These are phyloP conservation scores for Leonotis leonurus DNA, from an alignment of 257 asterid genomes.

Conservation along the genomic window DNA sequence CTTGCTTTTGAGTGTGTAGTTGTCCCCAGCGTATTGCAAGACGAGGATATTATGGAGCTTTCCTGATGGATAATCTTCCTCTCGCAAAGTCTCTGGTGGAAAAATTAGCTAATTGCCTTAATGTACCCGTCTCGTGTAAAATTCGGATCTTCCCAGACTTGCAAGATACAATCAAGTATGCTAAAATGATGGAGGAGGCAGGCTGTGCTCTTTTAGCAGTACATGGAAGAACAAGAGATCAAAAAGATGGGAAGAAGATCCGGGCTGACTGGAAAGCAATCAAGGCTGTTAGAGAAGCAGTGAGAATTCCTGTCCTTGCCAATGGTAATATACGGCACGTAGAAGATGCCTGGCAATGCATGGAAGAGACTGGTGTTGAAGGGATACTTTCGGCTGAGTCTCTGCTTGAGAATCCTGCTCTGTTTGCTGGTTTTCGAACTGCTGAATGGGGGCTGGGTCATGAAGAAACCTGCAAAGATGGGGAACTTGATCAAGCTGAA, in stretches of 20 bases:
- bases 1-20: slow-evolving; percentile 25
- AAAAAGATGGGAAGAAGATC: slow-evolving; percentile 78
- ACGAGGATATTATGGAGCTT: slow-evolving; percentile 92
- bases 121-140: slow-evolving; percentile 84
- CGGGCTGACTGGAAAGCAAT: slow-evolving; percentile 86
- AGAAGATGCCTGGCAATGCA: slow-evolving; percentile 62
- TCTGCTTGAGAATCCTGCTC: slow-evolving; percentile 92
- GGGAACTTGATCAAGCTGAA: slow-evolving; percentile 64
- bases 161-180: slow-evolving; percentile 74
- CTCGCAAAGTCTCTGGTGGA: slow-evolving; percentile 79
- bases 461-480: slow-evolving; percentile 37
- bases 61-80: slow-evolving; percentile 95
- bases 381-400: slow-evolving; percentile 95
- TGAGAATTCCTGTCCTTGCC: slow-evolving; percentile 88
- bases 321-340: slow-evolving; percentile 80
- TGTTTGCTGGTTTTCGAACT: slow-evolving; percentile 77
- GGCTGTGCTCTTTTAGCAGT: slow-evolving; percentile 93
- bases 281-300: slow-evolving; percentile 72
- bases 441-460: slow-evolving; percentile 50
- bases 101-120: slow-evolving; percentile 60
- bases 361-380: slow-evolving; percentile 68
- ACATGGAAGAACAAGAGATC: slow-evolving; percentile 94
- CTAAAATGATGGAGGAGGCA: slow-evolving; percentile 92
- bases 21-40: slow-evolving; percentile 96
- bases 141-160: slow-evolving; percentile 74